Evolutionary conservation across 2,329 filamentous ascomycete genomes (phyloP).

Genomic region (Fusarium stilboides): DNA sequence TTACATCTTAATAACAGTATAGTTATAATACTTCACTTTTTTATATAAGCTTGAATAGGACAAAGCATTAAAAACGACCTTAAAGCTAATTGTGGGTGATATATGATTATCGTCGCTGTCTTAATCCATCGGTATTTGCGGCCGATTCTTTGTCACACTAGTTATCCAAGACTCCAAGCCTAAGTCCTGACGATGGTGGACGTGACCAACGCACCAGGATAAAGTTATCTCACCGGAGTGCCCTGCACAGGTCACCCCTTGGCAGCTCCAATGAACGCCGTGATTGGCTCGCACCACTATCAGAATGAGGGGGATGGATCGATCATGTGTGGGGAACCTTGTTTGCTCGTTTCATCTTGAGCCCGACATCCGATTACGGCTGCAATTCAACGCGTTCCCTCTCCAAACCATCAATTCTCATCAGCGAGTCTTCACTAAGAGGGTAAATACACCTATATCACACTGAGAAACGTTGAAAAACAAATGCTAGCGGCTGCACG

Average conservation of each 20-base stretch:
- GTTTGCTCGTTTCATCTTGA: background rate
- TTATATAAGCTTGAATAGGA: too few relatives aligned
- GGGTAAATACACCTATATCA: too few relatives aligned
- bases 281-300: background rate
- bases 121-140: too few relatives aligned
- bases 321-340: conserved; percentile 14
- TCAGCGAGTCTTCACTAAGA: background rate
- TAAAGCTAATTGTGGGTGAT: too few relatives aligned
- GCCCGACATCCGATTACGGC: conserved; percentile 4
- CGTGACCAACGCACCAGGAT: background rate
- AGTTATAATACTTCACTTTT: too few relatives aligned
- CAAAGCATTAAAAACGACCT: too few relatives aligned
- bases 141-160: too few relatives aligned
- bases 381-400: background rate
- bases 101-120: too few relatives aligned
- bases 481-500: conserved; percentile 23
- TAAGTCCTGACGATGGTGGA: too few relatives aligned
- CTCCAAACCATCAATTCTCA: background rate
- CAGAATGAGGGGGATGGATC: conserved; percentile 2
- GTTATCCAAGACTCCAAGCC: too few relatives aligned
- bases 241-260: conserved; percentile 3
- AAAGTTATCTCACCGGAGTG: conserved; percentile 1
- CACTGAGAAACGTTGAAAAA: background rate
- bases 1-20: too few relatives aligned
- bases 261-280: background rate